These are phyloP conservation scores for Neospora caninum DNA, from an alignment of 169 alveolate genomes.

Conservation along the genomic window DNA sequence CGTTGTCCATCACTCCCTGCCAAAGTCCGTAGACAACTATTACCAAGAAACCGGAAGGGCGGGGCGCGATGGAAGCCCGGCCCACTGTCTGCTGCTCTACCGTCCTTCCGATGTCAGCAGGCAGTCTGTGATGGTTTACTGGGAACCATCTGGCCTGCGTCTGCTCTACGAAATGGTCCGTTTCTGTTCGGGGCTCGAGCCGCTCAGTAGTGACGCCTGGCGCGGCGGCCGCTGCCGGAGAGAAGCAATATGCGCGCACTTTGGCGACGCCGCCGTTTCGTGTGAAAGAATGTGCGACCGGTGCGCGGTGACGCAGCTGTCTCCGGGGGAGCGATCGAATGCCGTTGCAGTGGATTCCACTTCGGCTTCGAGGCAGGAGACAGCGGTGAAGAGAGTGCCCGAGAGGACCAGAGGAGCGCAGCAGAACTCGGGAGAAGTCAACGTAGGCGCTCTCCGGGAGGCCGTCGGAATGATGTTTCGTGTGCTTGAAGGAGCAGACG, in stretches of 20 bases:
- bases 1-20: constrained; percentile 96
- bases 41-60: constrained; percentile 98
- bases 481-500: neutral
- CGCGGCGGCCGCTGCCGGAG: constrained; percentile 37
- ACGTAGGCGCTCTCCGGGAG: constrained; percentile 13
- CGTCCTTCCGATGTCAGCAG: constrained; percentile 44
- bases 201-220: neutral
- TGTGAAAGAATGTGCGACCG: constrained; percentile 53
- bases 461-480: constrained; percentile 13
- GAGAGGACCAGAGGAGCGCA: neutral
- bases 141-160: constrained; percentile 58
- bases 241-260: constrained; percentile 29
- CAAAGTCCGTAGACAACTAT: constrained; percentile 96
- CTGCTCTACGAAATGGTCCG: constrained; percentile 58
- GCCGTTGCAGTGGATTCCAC: neutral
- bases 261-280: constrained; percentile 38
- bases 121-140: constrained; percentile 59
- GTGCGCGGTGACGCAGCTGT: neutral
- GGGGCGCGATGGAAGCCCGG: constrained; percentile 88
- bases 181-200: constrained; percentile 25
- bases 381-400: neutral
- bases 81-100: constrained; percentile 48
- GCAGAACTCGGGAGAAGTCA: neutral
- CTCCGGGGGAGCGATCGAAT: neutral
- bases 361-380: neutral